Conservation (phyloP, 352 stramenopile genomes). For the Pelagophyceae sp. region DNA sequence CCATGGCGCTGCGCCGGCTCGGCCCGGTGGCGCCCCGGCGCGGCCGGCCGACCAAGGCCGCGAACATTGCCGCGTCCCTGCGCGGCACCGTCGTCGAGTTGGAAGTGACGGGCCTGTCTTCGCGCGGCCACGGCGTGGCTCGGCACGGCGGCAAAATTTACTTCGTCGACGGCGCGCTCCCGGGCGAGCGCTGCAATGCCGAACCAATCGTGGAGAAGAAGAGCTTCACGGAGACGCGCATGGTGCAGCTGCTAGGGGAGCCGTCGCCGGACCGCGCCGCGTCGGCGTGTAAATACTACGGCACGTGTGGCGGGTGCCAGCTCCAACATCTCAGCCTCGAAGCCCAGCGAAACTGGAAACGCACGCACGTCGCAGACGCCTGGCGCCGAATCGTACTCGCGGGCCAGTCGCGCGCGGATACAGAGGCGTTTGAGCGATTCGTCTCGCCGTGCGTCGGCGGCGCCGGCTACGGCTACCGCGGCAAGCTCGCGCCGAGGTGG, state of each 20-base stretch:
- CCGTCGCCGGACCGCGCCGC: background rate
- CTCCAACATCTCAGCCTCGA: slow-evolving; percentile 67
- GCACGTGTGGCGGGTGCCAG: slow-evolving; percentile 67
- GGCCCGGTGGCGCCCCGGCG: too few relatives aligned
- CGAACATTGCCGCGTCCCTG: too few relatives aligned
- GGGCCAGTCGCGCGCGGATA: slow-evolving; percentile 35
- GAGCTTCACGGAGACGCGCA: slow-evolving; percentile 54
- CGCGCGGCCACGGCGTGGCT: slow-evolving; percentile 57
- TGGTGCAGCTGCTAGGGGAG: background rate
- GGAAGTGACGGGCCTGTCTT: slow-evolving; percentile 54
- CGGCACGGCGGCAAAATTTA: slow-evolving; percentile 56
- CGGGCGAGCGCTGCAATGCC: slow-evolving; percentile 53
- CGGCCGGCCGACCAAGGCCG: too few relatives aligned
- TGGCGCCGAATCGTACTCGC: slow-evolving; percentile 33
- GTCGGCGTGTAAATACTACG: slow-evolving; percentile 50
- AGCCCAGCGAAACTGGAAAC: slow-evolving; percentile 57
- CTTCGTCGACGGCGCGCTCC: slow-evolving; percentile 61
- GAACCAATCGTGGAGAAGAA: slow-evolving; percentile 62
- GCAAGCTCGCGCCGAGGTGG: slow-evolving; percentile 52
- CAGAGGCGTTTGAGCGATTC: slow-evolving; percentile 35
- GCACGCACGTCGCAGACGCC: slow-evolving; percentile 46
- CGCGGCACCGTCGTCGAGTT: too few relatives aligned
- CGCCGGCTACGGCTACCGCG: slow-evolving; percentile 53
- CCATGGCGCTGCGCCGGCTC: too few relatives aligned
- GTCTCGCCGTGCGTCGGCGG: slow-evolving; percentile 52